Evolutionary conservation across 1,139 yeast species (phyloP).

Genomic region (Yamadazyma aaseri): DNA sequence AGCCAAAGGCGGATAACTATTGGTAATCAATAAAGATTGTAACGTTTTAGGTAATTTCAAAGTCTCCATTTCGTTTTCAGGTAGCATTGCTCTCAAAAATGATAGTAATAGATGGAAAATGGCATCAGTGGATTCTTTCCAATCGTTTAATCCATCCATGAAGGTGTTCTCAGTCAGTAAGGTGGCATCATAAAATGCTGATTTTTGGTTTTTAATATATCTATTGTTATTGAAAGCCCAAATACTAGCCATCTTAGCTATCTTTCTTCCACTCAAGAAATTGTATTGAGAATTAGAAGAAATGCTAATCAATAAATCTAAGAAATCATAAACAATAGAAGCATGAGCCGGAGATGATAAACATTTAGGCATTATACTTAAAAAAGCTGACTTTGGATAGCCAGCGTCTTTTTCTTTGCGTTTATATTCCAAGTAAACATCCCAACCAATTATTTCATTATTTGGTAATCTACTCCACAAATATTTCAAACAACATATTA

Average conservation of each 20-base stretch:
- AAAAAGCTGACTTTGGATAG: slow-evolving; percentile 69
- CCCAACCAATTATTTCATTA: slow-evolving; percentile 84
- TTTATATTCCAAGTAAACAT: slow-evolving; percentile 69
- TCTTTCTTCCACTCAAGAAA: slow-evolving; percentile 74
- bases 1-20: slow-evolving; percentile 60
- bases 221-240: slow-evolving; percentile 70
- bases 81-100: slow-evolving; percentile 77
- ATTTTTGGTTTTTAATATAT: slow-evolving; percentile 16
- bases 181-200: slow-evolving; percentile 46
- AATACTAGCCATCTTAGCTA: slow-evolving; percentile 77
- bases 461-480: slow-evolving; percentile 85
- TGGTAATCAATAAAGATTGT: slow-evolving; percentile 59
- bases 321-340: slow-evolving; percentile 81
- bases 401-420: slow-evolving; percentile 62
- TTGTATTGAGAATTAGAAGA: slow-evolving; percentile 82
- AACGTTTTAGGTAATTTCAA: slow-evolving; percentile 62
- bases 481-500: slow-evolving; percentile 73
- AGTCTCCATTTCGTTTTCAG: slow-evolving; percentile 57
- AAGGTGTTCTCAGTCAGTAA: slow-evolving; percentile 43
- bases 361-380: slow-evolving; percentile 81
- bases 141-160: slow-evolving; percentile 68
- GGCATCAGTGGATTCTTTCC: slow-evolving; percentile 86
- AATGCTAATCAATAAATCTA: slow-evolving; percentile 75
- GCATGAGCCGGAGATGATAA: slow-evolving; percentile 85
- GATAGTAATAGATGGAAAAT: slow-evolving; percentile 77